These are phyloP conservation scores for Cardiospermum halicacabum DNA, from an alignment of 345 rosid species.

Conservation along the genomic window DNA sequence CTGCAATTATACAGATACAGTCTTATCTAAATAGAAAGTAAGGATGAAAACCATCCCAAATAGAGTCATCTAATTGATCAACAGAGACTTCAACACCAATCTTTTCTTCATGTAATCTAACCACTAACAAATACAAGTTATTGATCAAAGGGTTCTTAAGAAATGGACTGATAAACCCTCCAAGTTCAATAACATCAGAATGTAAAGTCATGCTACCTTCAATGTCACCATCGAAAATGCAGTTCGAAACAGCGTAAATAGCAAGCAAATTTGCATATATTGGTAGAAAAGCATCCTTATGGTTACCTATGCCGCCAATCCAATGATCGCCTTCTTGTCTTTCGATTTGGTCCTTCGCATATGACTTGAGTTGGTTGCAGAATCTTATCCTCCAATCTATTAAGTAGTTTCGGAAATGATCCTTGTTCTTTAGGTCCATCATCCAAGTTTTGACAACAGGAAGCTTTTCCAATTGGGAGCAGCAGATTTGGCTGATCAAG, in stretches of 20 bases:
- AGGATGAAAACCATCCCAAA: conserved; percentile 75
- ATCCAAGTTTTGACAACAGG: conserved; percentile 24
- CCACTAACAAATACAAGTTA: conserved; percentile 49
- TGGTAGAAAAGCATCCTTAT: conserved; percentile 85
- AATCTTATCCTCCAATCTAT: conserved; percentile 57
- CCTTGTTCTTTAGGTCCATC: conserved; percentile 17
- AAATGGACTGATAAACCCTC: conserved; percentile 48
- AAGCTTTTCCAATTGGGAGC: conserved; percentile 64
- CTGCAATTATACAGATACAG: conserved; percentile 11
- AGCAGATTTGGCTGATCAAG: conserved; percentile 69
- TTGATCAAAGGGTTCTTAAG: conserved; percentile 64
- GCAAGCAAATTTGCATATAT: conserved; percentile 80
- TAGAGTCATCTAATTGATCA: conserved; percentile 20
- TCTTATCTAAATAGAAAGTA: conserved; percentile 62
- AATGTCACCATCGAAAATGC: conserved; percentile 37
- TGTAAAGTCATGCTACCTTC: conserved; percentile 26
- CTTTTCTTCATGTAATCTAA: conserved; percentile 43
- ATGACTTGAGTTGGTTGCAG: conserved; percentile 44
- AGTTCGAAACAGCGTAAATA: conserved; percentile 59
- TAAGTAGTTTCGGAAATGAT: conserved; percentile 30
- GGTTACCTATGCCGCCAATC: conserved; percentile 86
- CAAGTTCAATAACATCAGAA: conserved; percentile 50
- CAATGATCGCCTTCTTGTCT: conserved; percentile 43
- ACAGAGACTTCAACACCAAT: conserved; percentile 16
- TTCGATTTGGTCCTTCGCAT: conserved; percentile 39